Base-by-base conservation (phyloP, 176 grass and related monocot species). In the Elaeis guineensis region DNA sequence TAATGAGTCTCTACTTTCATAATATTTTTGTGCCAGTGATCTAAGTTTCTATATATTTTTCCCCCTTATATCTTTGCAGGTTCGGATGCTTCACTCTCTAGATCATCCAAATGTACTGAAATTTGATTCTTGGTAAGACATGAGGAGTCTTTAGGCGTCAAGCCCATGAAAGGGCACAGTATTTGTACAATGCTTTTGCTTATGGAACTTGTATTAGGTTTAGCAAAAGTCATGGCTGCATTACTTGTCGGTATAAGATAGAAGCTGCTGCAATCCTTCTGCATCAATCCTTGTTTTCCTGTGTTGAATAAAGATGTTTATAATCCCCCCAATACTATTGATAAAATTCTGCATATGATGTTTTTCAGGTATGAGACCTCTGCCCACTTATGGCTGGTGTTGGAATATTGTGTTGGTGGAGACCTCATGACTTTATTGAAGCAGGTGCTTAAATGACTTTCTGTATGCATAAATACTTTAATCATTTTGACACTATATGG, bases 391-490 rank as follows among this genome's bases (percentile, higher is more conserved):
- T 97, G 92, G 92, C 79, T 97, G 44, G 77, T 97, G 26, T 63
- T 97, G 66, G 92, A 97, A 60, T 91, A 97, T 50, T 97, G 92
- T 4, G 87, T 97, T 57, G 92, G 92, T 70, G 87, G 92, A 66
- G 81, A 91, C 56, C 78, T 97, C 21, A 79, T 81, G 78, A 83
- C 72, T 24, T 88, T 97, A 61, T 79, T 97, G 52, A 79, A 83
- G 48, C 84, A 87, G 86, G 92, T 97, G 72, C 57, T 83, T 70
- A 30, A 9, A 5, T 66, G 25, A 16, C 30, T 66, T 65, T 44
- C 48, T 21, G 39, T 25, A 54, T 59, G 54, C 57, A 73, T 16
- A 21, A 21, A 54, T 59, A 5, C 16, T 56, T 30, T 61, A 49
- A 66, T 54, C 18, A 28, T 82, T 72, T 52, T 77, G 50, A 30